Percentiles rank a stretch among this genome's conserved stretches.
Conservation (phyloP, 129 eudicot species). For the Erigeron canadensis region DNA sequence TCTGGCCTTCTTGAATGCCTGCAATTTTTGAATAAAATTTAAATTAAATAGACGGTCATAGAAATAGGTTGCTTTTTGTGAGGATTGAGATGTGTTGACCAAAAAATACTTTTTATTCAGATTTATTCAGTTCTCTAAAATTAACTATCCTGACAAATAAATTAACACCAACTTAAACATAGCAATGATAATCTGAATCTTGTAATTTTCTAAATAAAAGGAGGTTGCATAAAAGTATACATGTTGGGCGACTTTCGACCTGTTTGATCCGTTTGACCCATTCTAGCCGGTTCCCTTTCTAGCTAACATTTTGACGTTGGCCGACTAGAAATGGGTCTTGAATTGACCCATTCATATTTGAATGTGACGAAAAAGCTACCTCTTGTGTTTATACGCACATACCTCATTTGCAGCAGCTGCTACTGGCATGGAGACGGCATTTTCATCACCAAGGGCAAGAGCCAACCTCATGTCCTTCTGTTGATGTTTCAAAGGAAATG, state of each 20-base stretch:
- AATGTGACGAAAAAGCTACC: background rate
- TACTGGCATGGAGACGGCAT: conserved; percentile 85
- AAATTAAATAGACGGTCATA: conserved; percentile 11
- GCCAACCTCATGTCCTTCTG: conserved; percentile 99
- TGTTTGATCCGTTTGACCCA: no score
- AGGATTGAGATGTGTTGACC: background rate
- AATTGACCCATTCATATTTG: background rate
- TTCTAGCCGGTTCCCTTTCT: background rate
- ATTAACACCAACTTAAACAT: no score
- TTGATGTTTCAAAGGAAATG: conserved; percentile 95
- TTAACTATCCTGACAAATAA: background rate
- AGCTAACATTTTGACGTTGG: background rate
- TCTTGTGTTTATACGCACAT: background rate
- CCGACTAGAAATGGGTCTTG: background rate
- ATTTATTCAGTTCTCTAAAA: background rate
- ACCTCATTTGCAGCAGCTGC: conserved; percentile 99
- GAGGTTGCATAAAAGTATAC: background rate
- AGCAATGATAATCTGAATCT: no score
- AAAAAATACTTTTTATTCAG: background rate
- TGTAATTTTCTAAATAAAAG: no score
- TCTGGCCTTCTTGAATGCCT: conserved; percentile 93
- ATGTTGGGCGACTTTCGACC: background rate
- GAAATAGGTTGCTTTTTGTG: background rate
- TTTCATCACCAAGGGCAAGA: conserved; percentile 92
- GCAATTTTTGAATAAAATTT: conserved; percentile 7